Conservation (phyloP, 2,329 filamentous ascomycete genomes). For the Phialophora macrospora region DNA sequence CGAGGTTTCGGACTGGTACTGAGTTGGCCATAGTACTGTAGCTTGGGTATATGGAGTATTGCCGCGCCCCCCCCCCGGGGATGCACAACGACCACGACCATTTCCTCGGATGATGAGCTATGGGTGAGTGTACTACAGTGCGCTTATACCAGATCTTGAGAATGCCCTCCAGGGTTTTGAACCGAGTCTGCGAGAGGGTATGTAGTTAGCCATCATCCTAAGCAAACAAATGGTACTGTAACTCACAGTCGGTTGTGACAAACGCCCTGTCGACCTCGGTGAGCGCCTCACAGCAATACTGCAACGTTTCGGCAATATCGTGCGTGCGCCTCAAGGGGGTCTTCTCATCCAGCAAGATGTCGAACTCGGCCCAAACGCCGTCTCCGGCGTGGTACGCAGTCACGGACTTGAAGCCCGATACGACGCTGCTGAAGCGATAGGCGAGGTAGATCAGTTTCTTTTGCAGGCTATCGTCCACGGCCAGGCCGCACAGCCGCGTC, state of each 20-base stretch:
- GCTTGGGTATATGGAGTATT: too few species aligned
- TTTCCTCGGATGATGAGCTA: too few species aligned
- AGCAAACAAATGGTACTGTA: neutral
- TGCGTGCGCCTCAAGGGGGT: constrained; percentile 60
- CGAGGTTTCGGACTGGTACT: too few species aligned
- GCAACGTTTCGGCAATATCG: constrained; percentile 66
- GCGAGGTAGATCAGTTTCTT: constrained; percentile 66
- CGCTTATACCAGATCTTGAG: constrained; percentile 17
- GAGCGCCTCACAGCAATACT: constrained; percentile 59
- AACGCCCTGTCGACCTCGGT: constrained; percentile 60
- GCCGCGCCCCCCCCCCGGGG: too few species aligned
- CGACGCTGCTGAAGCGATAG: constrained; percentile 60
- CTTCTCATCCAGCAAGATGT: constrained; percentile 62
- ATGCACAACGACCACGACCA: too few species aligned
- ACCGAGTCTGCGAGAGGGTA: constrained; percentile 16
- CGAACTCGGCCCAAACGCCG: constrained; percentile 66
- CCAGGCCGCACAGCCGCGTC: constrained; percentile 63
- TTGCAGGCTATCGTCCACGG: constrained; percentile 57
- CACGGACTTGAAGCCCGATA: constrained; percentile 60
- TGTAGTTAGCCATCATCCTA: neutral
- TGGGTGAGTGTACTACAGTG: neutral
- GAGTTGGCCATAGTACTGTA: too few species aligned
- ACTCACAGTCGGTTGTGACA: constrained; percentile 58
- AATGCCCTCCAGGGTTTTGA: constrained; percentile 29
- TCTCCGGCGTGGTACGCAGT: constrained; percentile 67